Base-by-base conservation (phyloP, 768 basidiomycete genomes). In the Neoboletus subvelutipes region DNA sequence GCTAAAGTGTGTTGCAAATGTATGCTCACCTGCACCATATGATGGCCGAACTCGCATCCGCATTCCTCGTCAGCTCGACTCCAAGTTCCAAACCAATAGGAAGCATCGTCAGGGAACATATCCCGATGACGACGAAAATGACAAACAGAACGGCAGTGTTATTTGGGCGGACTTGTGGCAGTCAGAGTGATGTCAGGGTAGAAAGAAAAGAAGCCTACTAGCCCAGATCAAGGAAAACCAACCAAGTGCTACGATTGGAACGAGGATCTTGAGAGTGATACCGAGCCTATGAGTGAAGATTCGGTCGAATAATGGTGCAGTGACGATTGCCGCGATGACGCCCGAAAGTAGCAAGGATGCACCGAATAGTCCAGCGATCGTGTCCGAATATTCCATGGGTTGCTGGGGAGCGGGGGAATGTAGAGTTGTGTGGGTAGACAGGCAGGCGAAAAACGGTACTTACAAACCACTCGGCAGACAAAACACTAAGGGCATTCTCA, bases 221-320 rank as follows among this genome's bases (percentile, higher is more conserved):
- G 86, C 90, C 92, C 90, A 94, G 33, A 94, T 86, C 18, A 93
- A 73, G 5, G 83, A 82, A 15, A 93, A 69, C 90, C 90, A 93
- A 24, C 78, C 77, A 1, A 64, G 76, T 17, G 78, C 85, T 6
- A 88, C 75, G 43, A 86, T 66, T 2, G 90, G 90, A 17, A 85
- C 78, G 11, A 90, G 64, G 0, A 83, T 56, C 54, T 87, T 89
- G 52, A 78, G 63, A 3, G 85, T 82, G 12, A 82, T 59, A 0
- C 83, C 88, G 39, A 92, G 77, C 57, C 83, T 83, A 60, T 86
- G 80, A 11, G 88, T 92, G 58, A 94, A 83, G n/a, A 92, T 83
- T 20, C 91, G 84, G 65, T 93, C 92, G 64, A 92, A 87, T 4
- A 92, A 70, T 0, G 92, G 92, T 1, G 91, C 83, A 0, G 86